phyloP scores from a whole-genome alignment of 345 rosid genomes.

The Moringa oleifera region DNA sequence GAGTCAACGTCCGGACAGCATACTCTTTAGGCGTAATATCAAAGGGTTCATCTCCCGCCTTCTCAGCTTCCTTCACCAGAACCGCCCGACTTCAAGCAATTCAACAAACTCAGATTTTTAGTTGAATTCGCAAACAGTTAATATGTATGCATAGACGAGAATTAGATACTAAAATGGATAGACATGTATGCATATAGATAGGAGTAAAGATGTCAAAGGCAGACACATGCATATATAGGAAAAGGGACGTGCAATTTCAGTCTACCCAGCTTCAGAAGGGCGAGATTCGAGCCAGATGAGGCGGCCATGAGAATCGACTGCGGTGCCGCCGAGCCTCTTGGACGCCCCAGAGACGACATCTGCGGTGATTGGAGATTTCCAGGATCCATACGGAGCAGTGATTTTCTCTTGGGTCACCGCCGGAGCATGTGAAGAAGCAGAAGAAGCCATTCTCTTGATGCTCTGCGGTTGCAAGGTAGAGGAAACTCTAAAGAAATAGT shows the following conservation, averaged over 20 bases:
- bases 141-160: too few species aligned
- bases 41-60: constrained; percentile 44
- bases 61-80: constrained; percentile 53
- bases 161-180: too few species aligned
- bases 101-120: not conserved
- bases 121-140: not conserved
- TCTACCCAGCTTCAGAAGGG: constrained; percentile 73
- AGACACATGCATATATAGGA: not conserved
- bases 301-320: constrained; percentile 64
- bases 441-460: constrained; percentile 44
- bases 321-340: constrained; percentile 71
- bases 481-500: too few species aligned
- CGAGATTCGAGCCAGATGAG: constrained; percentile 86
- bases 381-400: constrained; percentile 81
- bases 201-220: not conserved
- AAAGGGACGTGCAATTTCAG: too few species aligned
- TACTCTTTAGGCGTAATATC: constrained; percentile 85
- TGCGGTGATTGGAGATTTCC: constrained; percentile 93
- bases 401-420: constrained; percentile 19
- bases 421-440: constrained; percentile 13
- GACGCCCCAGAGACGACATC: constrained; percentile 78
- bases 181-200: too few species aligned
- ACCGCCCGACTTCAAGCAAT: constrained; percentile 49
- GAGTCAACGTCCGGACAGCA: constrained; percentile 69
- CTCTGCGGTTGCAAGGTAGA: not conserved